Percentiles rank a stretch among this genome's conserved stretches.
Conservation (phyloP, 768 basidiomycete species). For the Psilocybe tampanensis region DNA sequence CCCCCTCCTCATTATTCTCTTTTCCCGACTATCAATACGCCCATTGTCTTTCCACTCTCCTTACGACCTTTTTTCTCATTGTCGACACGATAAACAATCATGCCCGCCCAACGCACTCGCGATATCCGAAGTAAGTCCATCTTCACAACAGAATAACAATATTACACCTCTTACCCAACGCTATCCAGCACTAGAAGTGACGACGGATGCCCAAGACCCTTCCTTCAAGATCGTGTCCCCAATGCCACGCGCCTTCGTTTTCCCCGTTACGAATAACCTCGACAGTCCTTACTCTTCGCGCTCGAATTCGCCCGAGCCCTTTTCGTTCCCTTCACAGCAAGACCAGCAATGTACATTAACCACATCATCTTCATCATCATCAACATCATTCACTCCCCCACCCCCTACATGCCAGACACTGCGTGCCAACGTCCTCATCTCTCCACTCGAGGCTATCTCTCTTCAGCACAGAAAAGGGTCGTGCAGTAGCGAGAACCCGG, state of each 20-base stretch:
- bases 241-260: conserved; percentile 71
- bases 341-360: conserved; percentile 28
- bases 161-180: conserved; percentile 8
- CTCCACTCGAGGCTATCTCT: conserved; percentile 34
- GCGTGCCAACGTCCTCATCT: conserved; percentile 48
- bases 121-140: conserved; percentile 56
- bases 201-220: conserved; percentile 61
- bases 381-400: conserved; percentile 34
- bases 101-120: conserved; percentile 82
- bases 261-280: conserved; percentile 63
- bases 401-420: conserved; percentile 39
- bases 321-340: conserved; percentile 43
- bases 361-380: conserved; percentile 39
- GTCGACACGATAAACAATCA: conserved; percentile 48
- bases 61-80: conserved; percentile 30
- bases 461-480: conserved; percentile 52
- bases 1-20: conserved; percentile 22
- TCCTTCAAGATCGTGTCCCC: conserved; percentile 65
- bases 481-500: conserved; percentile 46
- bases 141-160: neutral
- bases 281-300: conserved; percentile 74
- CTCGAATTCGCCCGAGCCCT: conserved; percentile 67
- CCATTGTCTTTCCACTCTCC: conserved; percentile 22
- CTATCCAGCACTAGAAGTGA: conserved; percentile 71
- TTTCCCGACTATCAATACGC: conserved; percentile 6